Percentiles rank a stretch among this genome's conserved stretches.
These are phyloP conservation scores for Novymonas esmeraldas DNA, from an alignment of 208 protist genomes.

Conservation along the genomic window DNA sequence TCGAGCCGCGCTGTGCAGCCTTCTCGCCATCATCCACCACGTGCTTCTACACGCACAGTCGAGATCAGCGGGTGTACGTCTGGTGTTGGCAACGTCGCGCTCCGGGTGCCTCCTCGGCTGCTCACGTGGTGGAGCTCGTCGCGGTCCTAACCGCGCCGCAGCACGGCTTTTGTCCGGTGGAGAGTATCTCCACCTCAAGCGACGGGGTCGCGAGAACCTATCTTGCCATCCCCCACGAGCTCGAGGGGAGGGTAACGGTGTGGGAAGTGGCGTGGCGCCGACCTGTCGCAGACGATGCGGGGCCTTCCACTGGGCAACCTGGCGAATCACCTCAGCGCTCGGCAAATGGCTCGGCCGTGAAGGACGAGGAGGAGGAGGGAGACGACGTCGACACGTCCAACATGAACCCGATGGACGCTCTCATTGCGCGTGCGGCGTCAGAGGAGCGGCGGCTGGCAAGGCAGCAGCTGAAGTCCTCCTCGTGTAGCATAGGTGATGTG, in stretches of 20 bases:
- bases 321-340: too few species aligned
- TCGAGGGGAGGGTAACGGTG: constrained; percentile 44
- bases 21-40: constrained; percentile 5
- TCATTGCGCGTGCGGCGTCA: constrained; percentile 33
- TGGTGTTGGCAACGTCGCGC: constrained; percentile 30
- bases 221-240: constrained; percentile 63
- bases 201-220: constrained; percentile 8
- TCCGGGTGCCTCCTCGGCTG: background rate
- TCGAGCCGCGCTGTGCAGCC: background rate
- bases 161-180: constrained; percentile 71
- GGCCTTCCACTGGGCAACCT: too few species aligned
- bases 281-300: too few species aligned
- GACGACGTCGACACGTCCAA: constrained; percentile 17
- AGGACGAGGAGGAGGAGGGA: constrained; percentile 2
- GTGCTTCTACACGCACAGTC: constrained; percentile 81
- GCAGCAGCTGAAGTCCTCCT: background rate
- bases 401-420: constrained; percentile 44
- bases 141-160: constrained; percentile 62
- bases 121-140: constrained; percentile 29
- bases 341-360: too few species aligned
- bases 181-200: constrained; percentile 9
- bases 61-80: constrained; percentile 75
- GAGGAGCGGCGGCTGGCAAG: constrained; percentile 15
- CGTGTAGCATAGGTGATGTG: too few species aligned
- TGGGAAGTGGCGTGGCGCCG: constrained; percentile 25